Evolutionary conservation across 2,329 filamentous ascomycete genomes (phyloP).

Genomic region (Gaeumannomyces tritici): DNA sequence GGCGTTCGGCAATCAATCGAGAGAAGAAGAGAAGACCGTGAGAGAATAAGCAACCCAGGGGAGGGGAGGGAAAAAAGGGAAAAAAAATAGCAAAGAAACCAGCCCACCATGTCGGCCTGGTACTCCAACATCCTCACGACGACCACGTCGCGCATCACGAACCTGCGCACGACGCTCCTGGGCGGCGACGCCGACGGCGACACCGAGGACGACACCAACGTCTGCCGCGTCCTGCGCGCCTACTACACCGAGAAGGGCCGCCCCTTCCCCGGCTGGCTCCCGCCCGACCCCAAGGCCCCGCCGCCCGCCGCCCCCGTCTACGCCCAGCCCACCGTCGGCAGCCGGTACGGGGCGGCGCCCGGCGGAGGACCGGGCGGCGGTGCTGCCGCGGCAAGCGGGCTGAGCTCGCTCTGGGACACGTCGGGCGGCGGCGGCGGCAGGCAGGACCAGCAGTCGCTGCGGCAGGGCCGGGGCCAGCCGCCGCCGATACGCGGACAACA

Average conservation of each 20-base stretch:
- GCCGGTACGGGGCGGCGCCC: conserved; percentile 34
- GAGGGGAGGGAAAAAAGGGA: too few relatives aligned
- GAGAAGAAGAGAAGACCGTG: background rate
- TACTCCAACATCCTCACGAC: conserved; percentile 64
- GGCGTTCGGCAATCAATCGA: background rate
- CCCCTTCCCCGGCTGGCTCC: conserved; percentile 76
- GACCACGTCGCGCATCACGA: conserved; percentile 55
- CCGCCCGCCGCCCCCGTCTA: conserved; percentile 44
- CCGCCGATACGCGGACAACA: conserved; percentile 18
- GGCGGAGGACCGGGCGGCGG: conserved; percentile 2
- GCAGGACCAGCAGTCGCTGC: conserved; percentile 33
- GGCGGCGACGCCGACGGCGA: conserved; percentile 58
- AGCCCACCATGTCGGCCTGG: conserved; percentile 60
- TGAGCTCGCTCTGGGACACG: conserved; percentile 52
- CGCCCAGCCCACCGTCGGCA: conserved; percentile 38
- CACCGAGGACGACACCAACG: conserved; percentile 84
- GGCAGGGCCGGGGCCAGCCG: conserved; percentile 29
- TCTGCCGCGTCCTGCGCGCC: conserved; percentile 82
- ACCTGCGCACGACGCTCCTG: conserved; percentile 60
- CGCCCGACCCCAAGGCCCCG: conserved; percentile 74
- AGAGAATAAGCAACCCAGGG: background rate
- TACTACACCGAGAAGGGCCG: conserved; percentile 89
- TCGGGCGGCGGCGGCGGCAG: conserved; percentile 24
- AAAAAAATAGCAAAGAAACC: too few relatives aligned
- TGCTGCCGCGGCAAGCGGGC: conserved; percentile 20